Base-by-base conservation (phyloP, 148 eudicot genomes). In the Bassia scoparia region DNA sequence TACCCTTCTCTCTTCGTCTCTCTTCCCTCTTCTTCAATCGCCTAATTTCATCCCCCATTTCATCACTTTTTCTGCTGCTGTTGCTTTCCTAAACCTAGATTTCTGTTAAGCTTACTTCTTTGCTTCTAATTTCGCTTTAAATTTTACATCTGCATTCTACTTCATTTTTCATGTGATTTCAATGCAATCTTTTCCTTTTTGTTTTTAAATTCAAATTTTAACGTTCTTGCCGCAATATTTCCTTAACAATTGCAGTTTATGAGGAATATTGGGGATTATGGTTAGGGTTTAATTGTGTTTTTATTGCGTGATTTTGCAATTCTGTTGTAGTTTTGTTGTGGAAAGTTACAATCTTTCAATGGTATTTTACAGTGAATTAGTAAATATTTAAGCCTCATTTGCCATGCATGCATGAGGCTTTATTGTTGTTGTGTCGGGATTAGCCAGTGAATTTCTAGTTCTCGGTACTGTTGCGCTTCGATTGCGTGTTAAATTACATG, bases 241-340 rank as follows among this genome's bases (percentile, higher is more conserved):
- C 14, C 12, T 10, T n/a, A n/a, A n/a, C n/a, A 55, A 55, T 55
- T 55, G n/a, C 54, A 49, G n/a, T 49, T 49, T 15, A n/a, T 1
- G 6, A 15, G 21, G 54, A 24, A 24, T 12, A n/a, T 37, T 48
- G 38, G 55, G n/a, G 31, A 11, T 41, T 58, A 49, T 48, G 71
- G 34, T 7, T 49, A 29, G 59, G 58, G 71, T 54, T 55, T 70
- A 21, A 12, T 56, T 71, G 24, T 17, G 5, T 41, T 9, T 71
- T 16, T 17, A 58, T 43, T 71, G 21, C 58, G 53, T 59, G 23
- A 61, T 61, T 61, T 30, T 61, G 67, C 67, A 27, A 30, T 58
- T 37, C 15, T 12, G 11, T 52, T 21, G 56, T 48, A 6, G 7
- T 46, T 18, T 68, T 5, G 31, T 37, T 56, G 24, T 41, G 9